Base-by-base conservation (phyloP, 495 filamentous ascomycete species). In the Cladorrhinum samala region DNA sequence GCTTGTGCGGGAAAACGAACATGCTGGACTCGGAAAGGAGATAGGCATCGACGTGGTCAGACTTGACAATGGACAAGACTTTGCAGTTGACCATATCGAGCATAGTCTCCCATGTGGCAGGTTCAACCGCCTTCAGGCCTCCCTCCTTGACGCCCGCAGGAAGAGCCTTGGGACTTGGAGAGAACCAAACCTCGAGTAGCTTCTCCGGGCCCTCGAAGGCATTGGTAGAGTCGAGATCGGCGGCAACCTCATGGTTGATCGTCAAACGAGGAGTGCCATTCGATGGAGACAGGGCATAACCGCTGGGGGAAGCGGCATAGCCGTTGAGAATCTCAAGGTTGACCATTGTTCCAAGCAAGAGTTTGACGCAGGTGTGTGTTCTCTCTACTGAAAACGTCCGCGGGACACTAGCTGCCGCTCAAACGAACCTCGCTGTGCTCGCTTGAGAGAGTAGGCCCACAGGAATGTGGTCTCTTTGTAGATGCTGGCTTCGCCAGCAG, bases 171-270 rank as follows among this genome's bases (percentile, higher is more conserved):
- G 91, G 75, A 60, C 86, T 88, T 7, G 94, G 85, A 33, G 86
- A 83, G 68, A 99, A 97, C 94, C 94, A 99, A 61, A 99, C 93
- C 74, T 99, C 94, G 56, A 99, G 82, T 33, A 99, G 78, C 74
- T 99, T 99, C 74, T 99, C 94, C 36, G 94, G 94, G 46, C 93
- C 93, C 80, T 99, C 94, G 65, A 99, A 99, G 57, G 91, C 91
- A 80, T 89, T 95, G 77, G 74, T 88, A 52, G 92, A 96, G 72
- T 99, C 94, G 50, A 97, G 83, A 71, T 96, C 94, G 58, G 91
- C 81, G 54, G 91, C 88, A 54, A 91, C 87, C 72, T 93, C 90
- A 75, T 90, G 89, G 76, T 97, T 97, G 81, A 99, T 97, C 44
- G 89, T 95, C 74, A 95, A 71, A 66, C 89, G 83, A 43, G 89